Conservation (phyloP, 208 protist species). For the Trypanosoma caninum region DNA sequence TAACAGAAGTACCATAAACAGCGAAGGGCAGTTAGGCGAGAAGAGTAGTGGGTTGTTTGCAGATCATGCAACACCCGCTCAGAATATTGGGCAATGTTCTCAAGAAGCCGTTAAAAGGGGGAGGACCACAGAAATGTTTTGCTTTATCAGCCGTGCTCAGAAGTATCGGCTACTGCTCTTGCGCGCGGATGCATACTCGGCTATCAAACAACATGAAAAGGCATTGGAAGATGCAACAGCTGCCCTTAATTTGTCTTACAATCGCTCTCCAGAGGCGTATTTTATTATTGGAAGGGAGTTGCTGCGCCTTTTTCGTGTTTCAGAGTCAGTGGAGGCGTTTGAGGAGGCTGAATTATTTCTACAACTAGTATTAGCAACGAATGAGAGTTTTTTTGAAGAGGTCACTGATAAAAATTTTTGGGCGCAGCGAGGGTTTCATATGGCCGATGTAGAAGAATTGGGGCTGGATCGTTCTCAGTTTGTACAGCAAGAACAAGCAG, state of each 20-base stretch:
- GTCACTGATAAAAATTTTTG: conserved; percentile 65
- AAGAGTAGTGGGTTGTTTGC: too few relatives aligned
- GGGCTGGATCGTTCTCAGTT: conserved; percentile 39
- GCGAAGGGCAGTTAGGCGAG: too few relatives aligned
- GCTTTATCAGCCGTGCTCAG: conserved; percentile 54
- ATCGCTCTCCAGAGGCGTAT: conserved; percentile 62
- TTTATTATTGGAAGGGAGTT: conserved; percentile 63
- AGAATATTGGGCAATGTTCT: conserved; percentile 15
- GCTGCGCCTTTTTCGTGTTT: conserved; percentile 46
- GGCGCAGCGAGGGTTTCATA: conserved; percentile 57
- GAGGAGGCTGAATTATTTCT: conserved; percentile 57
- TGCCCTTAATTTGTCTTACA: conserved; percentile 43
- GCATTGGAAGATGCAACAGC: conserved; percentile 56
- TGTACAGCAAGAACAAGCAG: conserved; percentile 37
- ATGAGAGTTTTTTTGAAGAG: conserved; percentile 9
- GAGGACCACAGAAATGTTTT: not conserved
- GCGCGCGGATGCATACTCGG: conserved; percentile 58
- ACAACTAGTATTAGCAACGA: not conserved
- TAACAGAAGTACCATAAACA: not conserved
- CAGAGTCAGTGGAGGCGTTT: conserved; percentile 53
- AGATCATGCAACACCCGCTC: not conserved
- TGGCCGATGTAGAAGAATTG: conserved; percentile 37
- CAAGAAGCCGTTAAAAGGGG: conserved; percentile 4
- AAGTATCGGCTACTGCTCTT: conserved; percentile 62
- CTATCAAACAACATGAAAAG: conserved; percentile 49